These are phyloP conservation scores for Candida railenensis DNA, from an alignment of 805 yeast genomes.

Conservation along the genomic window DNA sequence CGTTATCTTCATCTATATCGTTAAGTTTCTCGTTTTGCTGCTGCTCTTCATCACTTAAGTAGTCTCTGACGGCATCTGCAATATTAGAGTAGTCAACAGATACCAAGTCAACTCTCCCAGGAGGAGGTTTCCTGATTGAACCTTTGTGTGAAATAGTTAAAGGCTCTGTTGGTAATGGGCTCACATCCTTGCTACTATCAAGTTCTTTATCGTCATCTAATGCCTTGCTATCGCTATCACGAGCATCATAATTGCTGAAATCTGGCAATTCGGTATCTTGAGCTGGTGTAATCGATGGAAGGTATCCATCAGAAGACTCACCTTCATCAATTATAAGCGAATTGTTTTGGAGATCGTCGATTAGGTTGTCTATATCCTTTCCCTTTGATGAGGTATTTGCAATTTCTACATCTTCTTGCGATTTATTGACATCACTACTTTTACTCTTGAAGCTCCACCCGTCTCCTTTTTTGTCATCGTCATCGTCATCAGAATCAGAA, in stretches of 20 bases:
- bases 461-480: constrained; percentile 2
- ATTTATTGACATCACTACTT: constrained; percentile 2
- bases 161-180: constrained; percentile 13
- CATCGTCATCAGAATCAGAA: not conserved
- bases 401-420: constrained; percentile 18
- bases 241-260: constrained; percentile 18
- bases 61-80: constrained; percentile 33
- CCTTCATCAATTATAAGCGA: not conserved
- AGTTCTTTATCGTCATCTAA: constrained; percentile 11
- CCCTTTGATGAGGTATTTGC: constrained; percentile 15
- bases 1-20: constrained; percentile 5
- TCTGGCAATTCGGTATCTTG: constrained; percentile 28
- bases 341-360: constrained; percentile 26
- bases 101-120: constrained; percentile 15
- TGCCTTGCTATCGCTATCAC: constrained; percentile 9
- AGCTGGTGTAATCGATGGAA: constrained; percentile 22
- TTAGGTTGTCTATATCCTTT: constrained; percentile 31
- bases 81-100: constrained; percentile 28
- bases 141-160: constrained; percentile 24
- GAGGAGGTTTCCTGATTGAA: constrained; percentile 40
- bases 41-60: constrained; percentile 19
- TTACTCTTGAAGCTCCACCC: constrained; percentile 3
- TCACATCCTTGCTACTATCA: too few relatives aligned
- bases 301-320: constrained; percentile 1
- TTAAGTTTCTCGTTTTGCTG: constrained; percentile 1